Evolutionary conservation across 2,329 filamentous ascomycete species (phyloP), one percentile per base, ranked within the genome.

Genomic region (Aureobasidium namibiae): DNA sequence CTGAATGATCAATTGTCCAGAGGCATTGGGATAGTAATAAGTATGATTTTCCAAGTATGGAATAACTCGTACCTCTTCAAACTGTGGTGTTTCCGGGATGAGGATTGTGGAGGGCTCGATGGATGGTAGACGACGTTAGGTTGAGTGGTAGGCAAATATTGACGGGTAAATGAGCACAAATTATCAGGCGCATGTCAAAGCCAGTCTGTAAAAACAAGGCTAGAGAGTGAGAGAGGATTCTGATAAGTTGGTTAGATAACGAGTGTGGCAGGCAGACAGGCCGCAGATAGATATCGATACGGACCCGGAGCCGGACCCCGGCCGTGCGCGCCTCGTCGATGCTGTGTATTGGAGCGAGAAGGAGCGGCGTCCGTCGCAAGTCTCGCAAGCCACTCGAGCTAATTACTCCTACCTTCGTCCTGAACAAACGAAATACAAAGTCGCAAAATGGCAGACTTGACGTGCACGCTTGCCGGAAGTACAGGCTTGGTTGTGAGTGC

Each of bases 401-500:
- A n/a, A n/a, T n/a, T n/a, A n/a, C n/a, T n/a, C 31, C 23, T 8
- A 13, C 10, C 13, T 36, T 36, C 7, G n/a, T 4, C 11, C 5
- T n/a, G 13, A 5, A 36, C 18, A 49, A 21, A 23, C 26, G 26
- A 9, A 14, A 6, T 2, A 23, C 45, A 49, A 33, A 10, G 45
- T 49, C 34, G 34, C 23, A 54, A 29, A 13, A 54, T 54, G 50
- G 50, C 50, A 42, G 79, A 39, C 41, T n/a, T 36, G 18, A 65
- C 79, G 2, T 73, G 78, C 45, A 76, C 78, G 65, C 70, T 88
- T 61, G 80, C 84, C 65, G 87, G 87, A 63, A 82, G 80, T 66
- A 89, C 86, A 59, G 85, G 86, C 69, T 80, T 87, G 38, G 80
- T 78, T 36, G 76, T 78, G 68, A 57, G 75, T 68, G 39, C 53